Evolutionary conservation across 805 yeast genomes (phyloP), one percentile per base, ranked within the genome.

Genomic region (Danielia reshetovae): DNA sequence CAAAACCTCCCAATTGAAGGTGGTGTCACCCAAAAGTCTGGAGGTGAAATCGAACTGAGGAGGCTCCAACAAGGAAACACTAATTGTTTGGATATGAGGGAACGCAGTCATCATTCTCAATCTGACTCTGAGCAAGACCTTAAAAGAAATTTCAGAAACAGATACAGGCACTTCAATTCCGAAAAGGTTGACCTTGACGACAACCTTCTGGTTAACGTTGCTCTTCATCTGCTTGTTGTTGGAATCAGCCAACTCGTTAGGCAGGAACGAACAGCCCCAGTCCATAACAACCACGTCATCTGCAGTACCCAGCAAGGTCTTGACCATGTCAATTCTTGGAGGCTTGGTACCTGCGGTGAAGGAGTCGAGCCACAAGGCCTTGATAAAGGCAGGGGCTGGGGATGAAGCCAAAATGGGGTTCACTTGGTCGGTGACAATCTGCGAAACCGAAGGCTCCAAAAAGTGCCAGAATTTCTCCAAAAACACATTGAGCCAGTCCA

Each of bases 211-310:
- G 59, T 89, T 88, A 27, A 88, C 89, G 47, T 78, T 79, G 57
- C 80, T 86, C 55, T 81, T 85, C 59, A 83, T 58, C 60, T 93
- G 97, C 52, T 90, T 85, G 18, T 80, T 78, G 36, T 87, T 86
- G 48, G 87, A 67, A 59, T 93, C 99, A 27, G 83, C 82, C 32
- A 77, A 60, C 25, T 88, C 84, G 60, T 86, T 87, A n/a, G 99
- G 98, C 18, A 86, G 83, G 66, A 89, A 86, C 1, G 96, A 85
- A 28, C 84, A 75, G 27, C 80, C 83, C 97, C 97, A 90, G 61
- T 93, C 98, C 96, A 93, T 93, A 34, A 94, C 96, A 8, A 90
- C 94, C 34, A 93, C 82, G 54, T 90, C 96, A 42, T 83, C 84
- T 19, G 78, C 81, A n/a, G 97, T 90, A 43, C 90, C 85, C 31